Percentiles rank a stretch among this genome's conserved stretches.
Evolutionary conservation across 2,329 filamentous ascomycete species (phyloP).

Genomic region (Trichoderma arundinaceum): DNA sequence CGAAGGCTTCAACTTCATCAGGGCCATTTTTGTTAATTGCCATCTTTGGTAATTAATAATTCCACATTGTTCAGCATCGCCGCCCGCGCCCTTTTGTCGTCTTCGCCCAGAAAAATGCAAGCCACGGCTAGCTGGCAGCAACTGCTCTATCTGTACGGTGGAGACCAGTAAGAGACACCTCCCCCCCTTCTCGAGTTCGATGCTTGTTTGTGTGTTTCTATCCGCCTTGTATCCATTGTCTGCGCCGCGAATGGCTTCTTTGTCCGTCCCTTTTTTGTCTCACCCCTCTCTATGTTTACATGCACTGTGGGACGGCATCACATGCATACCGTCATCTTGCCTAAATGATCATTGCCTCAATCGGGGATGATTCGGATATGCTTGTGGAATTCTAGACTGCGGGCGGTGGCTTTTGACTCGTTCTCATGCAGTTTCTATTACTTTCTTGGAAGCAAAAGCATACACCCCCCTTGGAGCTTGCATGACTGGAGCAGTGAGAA

Average conservation of each 20-base stretch:
- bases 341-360: slow-evolving; percentile 1
- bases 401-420: slow-evolving; percentile 10
- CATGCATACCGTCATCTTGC: not conserved
- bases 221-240: slow-evolving; percentile 6
- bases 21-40: not conserved
- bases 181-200: not conserved
- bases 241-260: slow-evolving; percentile 4
- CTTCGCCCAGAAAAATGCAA: slow-evolving; percentile 2
- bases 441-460: not conserved
- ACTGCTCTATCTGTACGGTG: slow-evolving; percentile 49
- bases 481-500: not conserved
- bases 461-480: not conserved
- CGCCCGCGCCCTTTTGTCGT: slow-evolving; percentile 1
- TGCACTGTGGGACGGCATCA: not conserved
- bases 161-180: slow-evolving; percentile 44
- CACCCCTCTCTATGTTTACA: not conserved
- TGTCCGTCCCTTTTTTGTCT: not conserved
- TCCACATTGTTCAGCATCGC: not conserved
- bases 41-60: not conserved
- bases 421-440: not conserved
- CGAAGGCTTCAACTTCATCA: not conserved
- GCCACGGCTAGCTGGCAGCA: slow-evolving; percentile 22
- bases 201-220: not conserved
- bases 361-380: slow-evolving; percentile 5
- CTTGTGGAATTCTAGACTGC: slow-evolving; percentile 11